A percentile compares a stretch with the other conserved stretches of the same genome.
phyloP scores from a whole-genome alignment of 371 early-diverging fungal genomes.

The Mortierella sp. region DNA sequence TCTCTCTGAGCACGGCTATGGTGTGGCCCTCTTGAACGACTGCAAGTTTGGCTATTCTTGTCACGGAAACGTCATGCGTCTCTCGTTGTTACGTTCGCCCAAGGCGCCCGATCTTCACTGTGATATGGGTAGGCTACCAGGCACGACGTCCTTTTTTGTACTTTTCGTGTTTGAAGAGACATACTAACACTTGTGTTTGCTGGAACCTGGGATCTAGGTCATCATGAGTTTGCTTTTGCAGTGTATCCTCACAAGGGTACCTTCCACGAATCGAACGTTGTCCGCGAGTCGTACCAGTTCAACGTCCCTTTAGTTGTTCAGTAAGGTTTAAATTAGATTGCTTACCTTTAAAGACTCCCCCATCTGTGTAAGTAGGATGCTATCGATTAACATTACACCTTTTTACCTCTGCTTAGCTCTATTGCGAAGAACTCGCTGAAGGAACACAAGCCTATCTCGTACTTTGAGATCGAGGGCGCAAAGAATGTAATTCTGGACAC shows the following conservation, averaged over 20 bases:
- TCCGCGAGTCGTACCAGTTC: conserved; percentile 89
- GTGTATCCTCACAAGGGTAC: conserved; percentile 89
- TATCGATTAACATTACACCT: not conserved
- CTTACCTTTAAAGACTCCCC: not conserved
- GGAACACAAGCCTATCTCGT: conserved; percentile 44
- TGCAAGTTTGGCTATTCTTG: conserved; percentile 93
- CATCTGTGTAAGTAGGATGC: not conserved
- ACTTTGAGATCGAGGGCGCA: conserved; percentile 71
- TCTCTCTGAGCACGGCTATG: conserved; percentile 93
- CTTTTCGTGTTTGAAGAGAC: not conserved
- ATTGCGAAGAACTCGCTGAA: conserved; percentile 16
- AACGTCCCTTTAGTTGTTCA: conserved; percentile 83
- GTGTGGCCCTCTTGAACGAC: conserved; percentile 95
- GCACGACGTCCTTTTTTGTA: not conserved
- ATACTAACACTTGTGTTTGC: not conserved
- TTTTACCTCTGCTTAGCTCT: conserved; percentile 1
- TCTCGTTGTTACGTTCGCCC: conserved; percentile 90
- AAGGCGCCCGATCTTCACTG: conserved; percentile 83
- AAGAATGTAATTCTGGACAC: conserved; percentile 91
- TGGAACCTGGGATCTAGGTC: conserved; percentile 50
- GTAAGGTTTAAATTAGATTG: conserved; percentile 54
- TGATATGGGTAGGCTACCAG: conserved; percentile 67
- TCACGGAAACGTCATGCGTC: conserved; percentile 84
- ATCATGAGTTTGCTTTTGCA: conserved; percentile 91
- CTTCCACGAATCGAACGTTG: conserved; percentile 86